Evolutionary conservation across 75 land plant species (phyloP).

Genomic region (Larix kaempferi): DNA sequence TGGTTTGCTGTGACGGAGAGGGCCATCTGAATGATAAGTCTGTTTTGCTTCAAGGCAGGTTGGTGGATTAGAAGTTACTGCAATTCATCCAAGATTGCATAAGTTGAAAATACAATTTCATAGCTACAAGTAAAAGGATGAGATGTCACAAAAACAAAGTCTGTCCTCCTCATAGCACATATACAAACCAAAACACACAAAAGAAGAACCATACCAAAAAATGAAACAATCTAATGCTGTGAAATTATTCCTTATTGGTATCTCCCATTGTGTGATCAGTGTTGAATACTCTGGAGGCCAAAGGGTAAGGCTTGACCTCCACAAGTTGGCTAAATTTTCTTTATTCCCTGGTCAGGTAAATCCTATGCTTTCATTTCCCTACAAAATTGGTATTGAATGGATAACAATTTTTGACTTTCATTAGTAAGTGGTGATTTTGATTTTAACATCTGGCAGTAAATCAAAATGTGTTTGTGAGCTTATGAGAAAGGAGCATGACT

Average conservation of each 20-base stretch:
- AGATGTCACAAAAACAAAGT: not conserved
- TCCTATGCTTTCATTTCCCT: not conserved
- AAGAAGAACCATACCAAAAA: constrained; percentile 3
- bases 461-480: not conserved
- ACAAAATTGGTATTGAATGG: not conserved
- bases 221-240: not conserved
- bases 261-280: constrained; percentile 31
- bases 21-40: constrained; percentile 95
- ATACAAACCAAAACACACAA: not conserved
- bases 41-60: constrained; percentile 91
- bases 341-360: constrained; percentile 93
- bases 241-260: not conserved
- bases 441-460: not conserved
- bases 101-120: not conserved
- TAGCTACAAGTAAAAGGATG: not conserved
- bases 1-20: constrained; percentile 93
- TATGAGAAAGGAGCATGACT: not conserved
- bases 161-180: not conserved
- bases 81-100: not conserved
- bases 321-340: constrained; percentile 66
- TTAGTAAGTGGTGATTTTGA: not conserved
- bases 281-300: constrained; percentile 88
- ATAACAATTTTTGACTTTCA: not conserved
- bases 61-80: not conserved
- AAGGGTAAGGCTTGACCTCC: constrained; percentile 90